Evolutionary conservation across 345 rosid species (phyloP).

Genomic region (Mallotus nudiflorus): DNA sequence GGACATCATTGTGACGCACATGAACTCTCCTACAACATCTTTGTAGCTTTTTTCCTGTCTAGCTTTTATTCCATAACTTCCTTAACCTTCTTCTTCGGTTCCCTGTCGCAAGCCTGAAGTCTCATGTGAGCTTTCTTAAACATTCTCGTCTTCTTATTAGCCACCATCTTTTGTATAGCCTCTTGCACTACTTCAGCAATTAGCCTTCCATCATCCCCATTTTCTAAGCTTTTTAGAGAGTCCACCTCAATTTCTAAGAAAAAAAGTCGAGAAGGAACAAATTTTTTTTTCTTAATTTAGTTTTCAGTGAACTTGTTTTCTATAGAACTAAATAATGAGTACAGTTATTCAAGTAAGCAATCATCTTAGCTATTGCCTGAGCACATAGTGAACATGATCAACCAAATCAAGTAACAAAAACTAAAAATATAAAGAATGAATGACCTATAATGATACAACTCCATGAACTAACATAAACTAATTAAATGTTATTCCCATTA

Average conservation of each 20-base stretch:
- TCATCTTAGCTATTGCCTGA: neutral
- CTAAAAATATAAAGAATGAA: neutral
- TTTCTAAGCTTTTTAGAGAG: constrained; percentile 76
- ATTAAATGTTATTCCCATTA: neutral
- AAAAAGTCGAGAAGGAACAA: neutral
- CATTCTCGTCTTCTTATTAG: constrained; percentile 86
- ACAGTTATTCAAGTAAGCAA: neutral
- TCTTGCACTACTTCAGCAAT: constrained; percentile 88
- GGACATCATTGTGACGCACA: constrained; percentile 51
- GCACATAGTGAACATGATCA: neutral
- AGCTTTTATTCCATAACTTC: constrained; percentile 66
- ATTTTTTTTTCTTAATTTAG: no score
- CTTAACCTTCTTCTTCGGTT: constrained; percentile 83
- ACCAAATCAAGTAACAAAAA: neutral
- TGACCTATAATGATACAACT: neutral
- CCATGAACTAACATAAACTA: neutral
- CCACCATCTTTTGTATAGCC: constrained; percentile 88
- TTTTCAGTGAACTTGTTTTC: neutral
- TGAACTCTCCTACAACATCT: constrained; percentile 80
- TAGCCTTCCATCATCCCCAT: constrained; percentile 66
- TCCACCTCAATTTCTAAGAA: constrained; percentile 71
- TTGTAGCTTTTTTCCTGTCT: constrained; percentile 75
- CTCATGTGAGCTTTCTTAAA: constrained; percentile 76
- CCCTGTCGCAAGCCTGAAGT: constrained; percentile 78
- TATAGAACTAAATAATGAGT: neutral